Conservation (phyloP, 2,329 filamentous ascomycete species). For the Alternaria conjuncta region DNA sequence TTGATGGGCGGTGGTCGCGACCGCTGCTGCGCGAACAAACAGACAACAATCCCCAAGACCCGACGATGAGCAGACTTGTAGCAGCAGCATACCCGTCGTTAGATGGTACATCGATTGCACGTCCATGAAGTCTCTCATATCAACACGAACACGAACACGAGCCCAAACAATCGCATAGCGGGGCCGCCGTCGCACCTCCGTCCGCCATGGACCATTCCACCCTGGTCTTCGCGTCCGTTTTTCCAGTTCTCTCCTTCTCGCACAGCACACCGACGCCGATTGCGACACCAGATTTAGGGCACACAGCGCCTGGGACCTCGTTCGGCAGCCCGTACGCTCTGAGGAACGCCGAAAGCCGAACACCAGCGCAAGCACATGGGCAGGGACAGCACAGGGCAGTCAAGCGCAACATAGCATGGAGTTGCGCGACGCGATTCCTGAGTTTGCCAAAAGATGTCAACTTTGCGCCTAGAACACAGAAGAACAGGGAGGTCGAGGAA, state of each 20-base stretch:
- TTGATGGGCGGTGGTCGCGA: slow-evolving; percentile 13
- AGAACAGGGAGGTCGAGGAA: slow-evolving; percentile 43
- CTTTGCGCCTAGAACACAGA: slow-evolving; percentile 23
- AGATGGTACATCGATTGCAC: neutral
- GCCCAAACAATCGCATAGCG: slow-evolving; percentile 19
- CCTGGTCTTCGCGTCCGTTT: slow-evolving; percentile 54
- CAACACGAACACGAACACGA: neutral
- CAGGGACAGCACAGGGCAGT: slow-evolving; percentile 42
- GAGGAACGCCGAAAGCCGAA: slow-evolving; percentile 24
- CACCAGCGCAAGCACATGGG: slow-evolving; percentile 41
- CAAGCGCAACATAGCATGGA: slow-evolving; percentile 53
- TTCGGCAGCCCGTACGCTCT: slow-evolving; percentile 48
- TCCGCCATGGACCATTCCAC: slow-evolving; percentile 44
- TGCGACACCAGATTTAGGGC: slow-evolving; percentile 53
- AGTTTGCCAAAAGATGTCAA: slow-evolving; percentile 40
- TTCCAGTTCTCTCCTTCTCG: slow-evolving; percentile 49
- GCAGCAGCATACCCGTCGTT: neutral
- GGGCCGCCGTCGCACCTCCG: slow-evolving; percentile 26
- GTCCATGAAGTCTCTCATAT: neutral
- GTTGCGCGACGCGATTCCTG: slow-evolving; percentile 53
- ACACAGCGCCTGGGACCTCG: slow-evolving; percentile 46
- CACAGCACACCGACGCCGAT: slow-evolving; percentile 54
- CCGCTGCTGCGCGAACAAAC: neutral
- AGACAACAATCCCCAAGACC: neutral
- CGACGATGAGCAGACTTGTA: neutral